Evolutionary conservation across 495 filamentous ascomycete genomes (phyloP).

Genomic region (Tuber magnatum): DNA sequence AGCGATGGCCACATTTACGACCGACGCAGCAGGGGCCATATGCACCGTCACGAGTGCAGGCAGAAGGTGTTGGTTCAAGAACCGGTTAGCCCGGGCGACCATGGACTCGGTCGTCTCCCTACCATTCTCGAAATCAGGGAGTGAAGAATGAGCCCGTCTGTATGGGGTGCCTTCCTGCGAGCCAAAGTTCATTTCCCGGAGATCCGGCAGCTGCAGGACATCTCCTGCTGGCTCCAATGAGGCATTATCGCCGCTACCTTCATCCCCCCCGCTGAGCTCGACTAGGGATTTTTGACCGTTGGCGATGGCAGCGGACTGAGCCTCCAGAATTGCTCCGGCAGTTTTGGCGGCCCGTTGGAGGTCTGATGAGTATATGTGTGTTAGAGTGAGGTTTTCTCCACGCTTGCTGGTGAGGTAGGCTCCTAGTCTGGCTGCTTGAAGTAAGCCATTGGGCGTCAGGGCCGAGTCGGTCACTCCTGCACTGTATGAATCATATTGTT

Average conservation of each 20-base stretch:
- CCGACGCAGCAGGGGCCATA: constrained; percentile 18
- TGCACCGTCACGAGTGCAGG: constrained; percentile 48
- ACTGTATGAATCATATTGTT: constrained; percentile 47
- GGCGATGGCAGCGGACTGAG: constrained; percentile 43
- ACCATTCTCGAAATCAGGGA: constrained; percentile 19
- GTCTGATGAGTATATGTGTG: constrained; percentile 70
- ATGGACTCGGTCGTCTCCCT: constrained; percentile 60
- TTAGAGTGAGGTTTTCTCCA: constrained; percentile 46
- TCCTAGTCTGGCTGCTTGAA: constrained; percentile 63
- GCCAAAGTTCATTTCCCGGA: constrained; percentile 68
- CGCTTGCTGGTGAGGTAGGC: constrained; percentile 50
- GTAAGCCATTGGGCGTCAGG: constrained; percentile 71
- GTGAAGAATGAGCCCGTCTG: constrained; percentile 18
- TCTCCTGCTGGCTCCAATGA: constrained; percentile 23
- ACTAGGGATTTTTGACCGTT: constrained; percentile 4
- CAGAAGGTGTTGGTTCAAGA: constrained; percentile 55
- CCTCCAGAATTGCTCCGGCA: constrained; percentile 55
- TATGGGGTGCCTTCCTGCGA: constrained; percentile 58
- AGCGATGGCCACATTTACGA: constrained; percentile 46
- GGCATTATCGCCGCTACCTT: constrained; percentile 12
- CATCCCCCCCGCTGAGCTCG: not conserved
- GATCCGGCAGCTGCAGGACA: constrained; percentile 49
- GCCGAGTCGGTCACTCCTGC: constrained; percentile 71
- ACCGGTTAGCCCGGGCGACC: constrained; percentile 53
- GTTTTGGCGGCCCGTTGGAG: constrained; percentile 66